Percentiles rank a stretch among this genome's conserved stretches.
Conservation (phyloP, 305 asterid genomes). For the Plantago coronopus region DNA sequence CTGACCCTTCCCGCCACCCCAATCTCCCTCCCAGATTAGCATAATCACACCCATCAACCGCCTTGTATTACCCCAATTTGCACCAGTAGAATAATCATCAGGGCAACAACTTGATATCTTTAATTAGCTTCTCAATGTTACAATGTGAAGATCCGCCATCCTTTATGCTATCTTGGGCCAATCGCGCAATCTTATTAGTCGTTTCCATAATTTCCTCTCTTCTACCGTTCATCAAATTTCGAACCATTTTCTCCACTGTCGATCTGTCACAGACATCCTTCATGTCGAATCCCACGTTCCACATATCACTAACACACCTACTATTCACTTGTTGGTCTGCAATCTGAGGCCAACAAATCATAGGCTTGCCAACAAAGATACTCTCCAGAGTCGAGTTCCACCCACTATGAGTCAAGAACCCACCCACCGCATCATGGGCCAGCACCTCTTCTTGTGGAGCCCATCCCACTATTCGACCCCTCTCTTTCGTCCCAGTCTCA, state of each 20-base stretch:
- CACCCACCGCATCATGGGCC: constrained; percentile 34
- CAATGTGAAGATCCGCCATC: constrained; percentile 37
- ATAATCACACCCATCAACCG: too few species aligned
- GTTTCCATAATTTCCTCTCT: constrained; percentile 20
- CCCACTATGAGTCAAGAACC: constrained; percentile 43
- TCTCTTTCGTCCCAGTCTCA: constrained; percentile 2
- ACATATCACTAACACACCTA: constrained; percentile 36
- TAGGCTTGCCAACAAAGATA: constrained; percentile 35
- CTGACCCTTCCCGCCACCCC: too few species aligned
- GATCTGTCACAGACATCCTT: constrained; percentile 31
- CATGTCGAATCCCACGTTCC: constrained; percentile 38
- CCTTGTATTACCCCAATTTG: too few species aligned
- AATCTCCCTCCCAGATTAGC: too few species aligned
- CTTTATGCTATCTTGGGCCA: constrained; percentile 26
- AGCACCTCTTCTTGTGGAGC: constrained; percentile 41
- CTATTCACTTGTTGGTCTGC: constrained; percentile 38
- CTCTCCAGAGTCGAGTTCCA: constrained; percentile 48
- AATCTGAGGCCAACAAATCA: constrained; percentile 37
- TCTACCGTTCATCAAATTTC: constrained; percentile 34
- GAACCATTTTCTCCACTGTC: constrained; percentile 34
- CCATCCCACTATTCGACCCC: constrained; percentile 37
- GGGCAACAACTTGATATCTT: constrained; percentile 21
- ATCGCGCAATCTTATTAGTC: constrained; percentile 19
- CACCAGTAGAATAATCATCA: too few species aligned
- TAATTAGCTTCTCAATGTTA: constrained; percentile 25